Conservation (phyloP, 495 filamentous ascomycete species). For the Neurospora sp. region DNA sequence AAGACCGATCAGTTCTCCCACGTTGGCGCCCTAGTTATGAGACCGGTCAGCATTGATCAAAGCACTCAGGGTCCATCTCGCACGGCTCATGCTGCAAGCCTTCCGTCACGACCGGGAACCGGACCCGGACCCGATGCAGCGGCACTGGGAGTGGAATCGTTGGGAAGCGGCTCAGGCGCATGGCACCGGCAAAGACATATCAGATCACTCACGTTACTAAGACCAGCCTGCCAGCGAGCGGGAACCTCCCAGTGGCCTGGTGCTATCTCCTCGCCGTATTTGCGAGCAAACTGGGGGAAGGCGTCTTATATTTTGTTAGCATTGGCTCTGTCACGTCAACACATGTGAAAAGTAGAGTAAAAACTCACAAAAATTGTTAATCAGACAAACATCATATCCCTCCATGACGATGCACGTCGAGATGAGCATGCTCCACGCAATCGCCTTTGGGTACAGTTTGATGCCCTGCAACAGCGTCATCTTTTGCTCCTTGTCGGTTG, state of each 20-base stretch:
- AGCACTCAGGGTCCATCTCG: not conserved
- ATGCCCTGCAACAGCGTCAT: conserved; percentile 46
- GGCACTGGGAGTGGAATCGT: not conserved
- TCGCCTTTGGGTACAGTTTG: conserved; percentile 44
- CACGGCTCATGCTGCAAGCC: not conserved
- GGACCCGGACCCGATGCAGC: not conserved
- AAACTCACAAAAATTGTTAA: conserved; percentile 45
- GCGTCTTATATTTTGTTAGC: conserved; percentile 23
- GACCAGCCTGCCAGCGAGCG: conserved; percentile 65
- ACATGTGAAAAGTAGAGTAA: not conserved
- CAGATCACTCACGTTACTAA: conserved; percentile 51
- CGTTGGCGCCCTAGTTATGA: conserved; percentile 20
- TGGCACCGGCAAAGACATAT: not conserved
- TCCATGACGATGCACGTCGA: conserved; percentile 57
- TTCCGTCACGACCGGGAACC: not conserved
- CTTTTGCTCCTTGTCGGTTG: conserved; percentile 42
- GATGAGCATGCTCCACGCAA: conserved; percentile 51
- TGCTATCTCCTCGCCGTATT: conserved; percentile 50
- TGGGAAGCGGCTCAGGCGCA: not conserved
- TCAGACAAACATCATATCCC: conserved; percentile 50
- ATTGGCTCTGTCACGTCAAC: not conserved
- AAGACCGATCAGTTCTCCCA: conserved; percentile 66
- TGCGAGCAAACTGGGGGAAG: conserved; percentile 53
- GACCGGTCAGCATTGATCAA: not conserved
- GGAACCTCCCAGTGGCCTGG: conserved; percentile 58